phyloP scores from a whole-genome alignment of 352 stramenopile genomes.

The Pythium phragmiticola region DNA sequence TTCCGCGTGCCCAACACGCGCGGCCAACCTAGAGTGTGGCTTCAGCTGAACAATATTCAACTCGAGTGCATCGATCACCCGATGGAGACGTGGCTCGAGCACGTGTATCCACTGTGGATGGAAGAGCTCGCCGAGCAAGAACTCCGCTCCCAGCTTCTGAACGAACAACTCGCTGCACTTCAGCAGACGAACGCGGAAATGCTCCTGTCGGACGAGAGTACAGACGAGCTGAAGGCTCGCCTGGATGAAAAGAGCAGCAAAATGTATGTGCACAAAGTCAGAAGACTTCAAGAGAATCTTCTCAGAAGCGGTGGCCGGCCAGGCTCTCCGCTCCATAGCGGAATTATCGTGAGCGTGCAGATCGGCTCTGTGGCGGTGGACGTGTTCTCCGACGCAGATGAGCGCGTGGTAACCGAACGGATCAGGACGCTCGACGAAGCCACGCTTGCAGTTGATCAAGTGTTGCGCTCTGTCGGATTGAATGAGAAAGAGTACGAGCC shows the following conservation, averaged over 20 bases:
- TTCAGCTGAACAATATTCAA: conserved; percentile 42
- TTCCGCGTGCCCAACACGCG: conserved; percentile 35
- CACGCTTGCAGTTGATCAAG: conserved; percentile 27
- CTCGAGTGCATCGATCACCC: conserved; percentile 49
- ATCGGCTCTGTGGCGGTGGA: conserved; percentile 38
- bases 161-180: conserved; percentile 58
- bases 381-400: conserved; percentile 42
- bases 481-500: conserved; percentile 3
- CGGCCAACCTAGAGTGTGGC: conserved; percentile 42
- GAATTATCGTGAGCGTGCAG: conserved; percentile 32
- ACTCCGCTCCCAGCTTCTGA: conserved; percentile 51
- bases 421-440: conserved; percentile 57
- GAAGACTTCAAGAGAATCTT: conserved; percentile 29
- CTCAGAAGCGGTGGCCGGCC: neutral
- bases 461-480: conserved; percentile 20
- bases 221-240: conserved; percentile 47
- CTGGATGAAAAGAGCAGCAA: conserved; percentile 58
- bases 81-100: conserved; percentile 69
- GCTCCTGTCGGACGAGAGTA: conserved; percentile 31
- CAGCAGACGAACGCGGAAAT: conserved; percentile 58
- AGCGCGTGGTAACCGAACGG: conserved; percentile 20
- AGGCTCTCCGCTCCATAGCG: conserved; percentile 1
- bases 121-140: conserved; percentile 67
- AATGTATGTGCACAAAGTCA: conserved; percentile 60
- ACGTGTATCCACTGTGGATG: conserved; percentile 71